phyloP scores from a whole-genome alignment of 805 yeast species.

The Nakazawaea siamensis region DNA sequence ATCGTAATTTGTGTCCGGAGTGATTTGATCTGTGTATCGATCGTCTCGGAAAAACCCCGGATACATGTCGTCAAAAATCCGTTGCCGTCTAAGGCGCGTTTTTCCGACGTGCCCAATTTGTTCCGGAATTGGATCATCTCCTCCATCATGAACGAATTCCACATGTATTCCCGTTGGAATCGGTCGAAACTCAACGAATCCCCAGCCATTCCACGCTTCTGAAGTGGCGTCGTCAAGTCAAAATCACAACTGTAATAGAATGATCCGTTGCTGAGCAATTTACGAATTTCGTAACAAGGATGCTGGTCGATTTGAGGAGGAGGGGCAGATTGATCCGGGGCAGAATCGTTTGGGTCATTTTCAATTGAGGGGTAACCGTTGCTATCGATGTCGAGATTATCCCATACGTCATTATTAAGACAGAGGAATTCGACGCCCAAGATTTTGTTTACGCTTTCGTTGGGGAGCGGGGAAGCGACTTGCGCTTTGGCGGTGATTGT shows the following conservation, averaged over 20 bases:
- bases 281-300: conserved; percentile 77
- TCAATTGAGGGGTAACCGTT: conserved; percentile 56
- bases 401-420: conserved; percentile 68
- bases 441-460: conserved; percentile 74
- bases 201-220: conserved; percentile 54
- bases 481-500: conserved; percentile 68
- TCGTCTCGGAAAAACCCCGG: conserved; percentile 89
- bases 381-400: conserved; percentile 59
- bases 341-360: conserved; percentile 18
- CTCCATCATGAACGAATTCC: conserved; percentile 89
- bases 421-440: conserved; percentile 83
- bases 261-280: conserved; percentile 77
- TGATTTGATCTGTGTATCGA: conserved; percentile 29
- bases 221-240: conserved; percentile 84
- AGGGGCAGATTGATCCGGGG: conserved; percentile 8
- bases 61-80: conserved; percentile 87
- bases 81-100: conserved; percentile 57
- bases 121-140: conserved; percentile 71
- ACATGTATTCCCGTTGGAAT: conserved; percentile 84
- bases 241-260: conserved; percentile 89
- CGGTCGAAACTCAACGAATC: conserved; percentile 44
- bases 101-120: conserved; percentile 55
- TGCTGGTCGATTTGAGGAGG: conserved; percentile 39
- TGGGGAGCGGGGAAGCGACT: conserved; percentile 77
- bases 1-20: conserved; percentile 45